Evolutionary conservation across 345 rosid genomes (phyloP).

Genomic region (thale cress (Arabidopsis thaliana)): DNA sequence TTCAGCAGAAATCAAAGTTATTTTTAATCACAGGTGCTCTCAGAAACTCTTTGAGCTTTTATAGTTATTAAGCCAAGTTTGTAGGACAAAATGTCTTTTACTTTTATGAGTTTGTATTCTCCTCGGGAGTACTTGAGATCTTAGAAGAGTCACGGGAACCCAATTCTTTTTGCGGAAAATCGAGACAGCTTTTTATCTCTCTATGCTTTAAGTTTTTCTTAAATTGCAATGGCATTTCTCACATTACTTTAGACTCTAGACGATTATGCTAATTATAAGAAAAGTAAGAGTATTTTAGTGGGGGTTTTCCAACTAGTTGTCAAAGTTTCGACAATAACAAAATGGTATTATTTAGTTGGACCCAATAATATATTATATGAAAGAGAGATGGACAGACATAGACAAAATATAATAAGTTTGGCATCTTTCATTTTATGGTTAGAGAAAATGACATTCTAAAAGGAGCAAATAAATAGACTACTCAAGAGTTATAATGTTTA

Average conservation of each 20-base stretch:
- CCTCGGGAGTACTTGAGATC: slow-evolving; percentile 29
- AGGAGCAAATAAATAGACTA: slow-evolving; percentile 27
- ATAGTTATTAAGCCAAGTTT: slow-evolving; percentile 12
- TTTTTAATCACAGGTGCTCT: slow-evolving; percentile 33
- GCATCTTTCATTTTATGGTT: slow-evolving; percentile 33
- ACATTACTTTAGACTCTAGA: neutral
- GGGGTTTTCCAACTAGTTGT: slow-evolving; percentile 19
- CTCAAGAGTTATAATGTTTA: slow-evolving; percentile 13
- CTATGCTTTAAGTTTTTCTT: neutral
- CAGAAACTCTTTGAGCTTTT: slow-evolving; percentile 42
- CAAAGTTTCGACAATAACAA: slow-evolving; percentile 37
- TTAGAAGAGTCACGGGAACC: slow-evolving; percentile 26
- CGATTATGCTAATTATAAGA: no score
- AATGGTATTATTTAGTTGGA: slow-evolving; percentile 37
- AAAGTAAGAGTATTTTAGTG: neutral
- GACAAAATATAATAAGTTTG: slow-evolving; percentile 34
- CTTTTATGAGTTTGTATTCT: slow-evolving; percentile 34
- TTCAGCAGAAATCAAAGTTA: slow-evolving; percentile 16
- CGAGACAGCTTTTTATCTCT: slow-evolving; percentile 17
- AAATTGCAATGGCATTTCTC: neutral
- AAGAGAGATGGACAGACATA: neutral
- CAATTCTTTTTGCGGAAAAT: slow-evolving; percentile 17
- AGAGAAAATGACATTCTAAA: slow-evolving; percentile 41
- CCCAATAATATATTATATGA: slow-evolving; percentile 2
- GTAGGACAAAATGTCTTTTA: slow-evolving; percentile 18